Conservation (phyloP, 192 early-diverging fungal species). For the Mortierella claussenii region DNA sequence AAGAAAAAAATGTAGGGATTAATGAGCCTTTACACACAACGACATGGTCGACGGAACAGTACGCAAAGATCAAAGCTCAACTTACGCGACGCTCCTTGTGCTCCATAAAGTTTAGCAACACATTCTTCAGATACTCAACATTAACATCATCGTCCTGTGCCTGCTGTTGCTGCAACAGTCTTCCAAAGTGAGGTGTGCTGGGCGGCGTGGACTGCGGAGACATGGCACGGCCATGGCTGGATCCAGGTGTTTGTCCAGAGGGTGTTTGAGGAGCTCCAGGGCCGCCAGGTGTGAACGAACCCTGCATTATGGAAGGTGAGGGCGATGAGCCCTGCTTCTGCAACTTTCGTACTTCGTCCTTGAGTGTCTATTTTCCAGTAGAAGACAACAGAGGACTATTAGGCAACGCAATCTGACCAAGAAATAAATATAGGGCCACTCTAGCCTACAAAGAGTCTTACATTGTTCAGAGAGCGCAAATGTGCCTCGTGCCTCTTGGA, state of each 20-base stretch:
- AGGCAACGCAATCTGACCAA: no score
- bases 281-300: conserved; percentile 21
- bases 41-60: background rate
- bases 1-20: background rate
- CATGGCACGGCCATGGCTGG: conserved; percentile 9
- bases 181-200: conserved; percentile 37
- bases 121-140: conserved; percentile 79
- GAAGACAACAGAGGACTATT: background rate
- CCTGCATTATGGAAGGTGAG: conserved; percentile 20
- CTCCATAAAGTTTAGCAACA: conserved; percentile 82
- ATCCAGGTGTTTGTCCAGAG: conserved; percentile 1
- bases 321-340: conserved; percentile 44
- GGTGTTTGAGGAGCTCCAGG: conserved; percentile 26
- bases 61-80: conserved; percentile 5
- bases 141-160: conserved; percentile 67
- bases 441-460: no score
- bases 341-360: conserved; percentile 82
- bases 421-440: no score
- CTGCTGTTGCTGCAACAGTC: conserved; percentile 44
- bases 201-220: conserved; percentile 43
- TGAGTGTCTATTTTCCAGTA: conserved; percentile 68
- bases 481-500: conserved; percentile 72
- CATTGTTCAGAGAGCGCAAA: conserved; percentile 79
- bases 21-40: background rate
- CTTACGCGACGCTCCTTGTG: conserved; percentile 74